A percentile compares a stretch with the other conserved stretches of the same genome.
Conservation (phyloP, 2,329 filamentous ascomycete genomes). For the Exophiala alcalophila region DNA sequence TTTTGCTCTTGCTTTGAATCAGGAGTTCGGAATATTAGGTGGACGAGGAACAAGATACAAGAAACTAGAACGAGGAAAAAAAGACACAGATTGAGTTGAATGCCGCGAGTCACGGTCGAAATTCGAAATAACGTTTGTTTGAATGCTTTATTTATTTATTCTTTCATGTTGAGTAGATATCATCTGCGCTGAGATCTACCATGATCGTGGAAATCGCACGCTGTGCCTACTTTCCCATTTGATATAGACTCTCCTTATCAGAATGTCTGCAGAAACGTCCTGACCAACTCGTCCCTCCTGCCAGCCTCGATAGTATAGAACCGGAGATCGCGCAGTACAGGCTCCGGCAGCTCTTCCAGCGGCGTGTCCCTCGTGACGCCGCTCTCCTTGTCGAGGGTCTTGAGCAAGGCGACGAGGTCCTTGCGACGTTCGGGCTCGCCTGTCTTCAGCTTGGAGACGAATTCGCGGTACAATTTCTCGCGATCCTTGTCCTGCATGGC, state of each 20-base stretch:
- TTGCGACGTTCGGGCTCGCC: conserved; percentile 46
- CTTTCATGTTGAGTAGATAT: no score
- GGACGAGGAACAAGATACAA: no score
- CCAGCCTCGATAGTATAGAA: conserved; percentile 25
- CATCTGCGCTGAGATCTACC: no score
- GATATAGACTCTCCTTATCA: no score
- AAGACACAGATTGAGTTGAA: background rate
- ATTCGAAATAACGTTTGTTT: no score
- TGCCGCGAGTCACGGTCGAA: background rate
- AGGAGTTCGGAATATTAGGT: no score
- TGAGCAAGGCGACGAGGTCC: conserved; percentile 45
- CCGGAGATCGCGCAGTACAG: conserved; percentile 20
- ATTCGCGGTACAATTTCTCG: conserved; percentile 49
- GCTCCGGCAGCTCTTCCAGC: conserved; percentile 14
- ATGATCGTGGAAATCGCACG: no score
- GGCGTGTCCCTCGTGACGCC: conserved; percentile 1
- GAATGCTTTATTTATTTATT: no score
- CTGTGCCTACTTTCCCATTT: no score
- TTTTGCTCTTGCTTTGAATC: no score
- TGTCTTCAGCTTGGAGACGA: conserved; percentile 46
- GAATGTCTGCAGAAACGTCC: conserved; percentile 23
- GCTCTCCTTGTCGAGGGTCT: conserved; percentile 24
- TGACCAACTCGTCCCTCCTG: conserved; percentile 27
- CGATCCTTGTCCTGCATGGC: conserved; percentile 48
- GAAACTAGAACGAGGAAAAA: background rate